A percentile compares a stretch with the other conserved stretches of the same genome.
Evolutionary conservation across 1,284 basidiomycete species (phyloP).

Genomic region (Tilletia indica): DNA sequence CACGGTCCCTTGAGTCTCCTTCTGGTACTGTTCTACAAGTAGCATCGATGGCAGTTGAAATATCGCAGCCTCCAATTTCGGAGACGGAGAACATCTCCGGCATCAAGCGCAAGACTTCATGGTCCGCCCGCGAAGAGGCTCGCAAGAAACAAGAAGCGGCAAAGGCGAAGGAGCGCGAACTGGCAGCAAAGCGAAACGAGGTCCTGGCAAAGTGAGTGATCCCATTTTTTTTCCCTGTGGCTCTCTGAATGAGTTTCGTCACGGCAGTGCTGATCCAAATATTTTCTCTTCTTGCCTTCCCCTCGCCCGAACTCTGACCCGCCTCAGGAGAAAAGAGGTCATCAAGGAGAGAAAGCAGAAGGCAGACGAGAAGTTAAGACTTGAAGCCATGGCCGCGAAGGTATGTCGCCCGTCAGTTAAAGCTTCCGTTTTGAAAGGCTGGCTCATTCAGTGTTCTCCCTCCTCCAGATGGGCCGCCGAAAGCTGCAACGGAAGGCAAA

Average conservation of each 20-base stretch:
- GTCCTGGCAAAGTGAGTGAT: background rate
- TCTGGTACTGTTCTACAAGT: background rate
- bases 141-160: conserved; percentile 15
- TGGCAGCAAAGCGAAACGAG: background rate
- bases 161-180: conserved; percentile 19
- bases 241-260: no score
- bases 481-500: conserved; percentile 17
- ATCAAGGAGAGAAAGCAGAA: conserved; percentile 21
- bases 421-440: no score
- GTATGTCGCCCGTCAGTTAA: background rate
- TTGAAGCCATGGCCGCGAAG: conserved; percentile 17
- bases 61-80: conserved; percentile 2
- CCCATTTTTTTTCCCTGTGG: background rate
- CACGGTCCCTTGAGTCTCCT: background rate
- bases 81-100: conserved; percentile 18
- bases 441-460: no score
- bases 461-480: conserved; percentile 11
- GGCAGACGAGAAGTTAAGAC: conserved; percentile 14
- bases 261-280: background rate
- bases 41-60: conserved; percentile 9
- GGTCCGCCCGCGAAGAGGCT: conserved; percentile 1
- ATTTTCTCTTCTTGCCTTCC: background rate
- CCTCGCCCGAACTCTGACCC: background rate
- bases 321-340: conserved; percentile 6
- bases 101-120: conserved; percentile 19